Evolutionary conservation across 1,139 yeast species (phyloP), one percentile per base, ranked within the genome.

Genomic region (Suhomyces anneliseae): DNA sequence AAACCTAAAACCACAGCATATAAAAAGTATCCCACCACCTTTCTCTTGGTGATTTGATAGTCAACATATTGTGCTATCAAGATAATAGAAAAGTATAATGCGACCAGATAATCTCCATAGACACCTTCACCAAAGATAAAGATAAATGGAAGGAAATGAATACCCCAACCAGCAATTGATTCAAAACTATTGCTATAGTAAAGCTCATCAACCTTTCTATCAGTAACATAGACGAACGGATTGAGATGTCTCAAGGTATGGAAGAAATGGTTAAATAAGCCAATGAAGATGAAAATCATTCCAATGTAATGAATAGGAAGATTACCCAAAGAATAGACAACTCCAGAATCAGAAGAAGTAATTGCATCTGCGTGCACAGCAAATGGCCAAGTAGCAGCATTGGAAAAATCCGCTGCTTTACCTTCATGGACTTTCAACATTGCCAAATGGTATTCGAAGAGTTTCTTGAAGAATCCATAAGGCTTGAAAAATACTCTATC

Each of bases 371-470:
- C 38, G 34, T 72, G 53, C 8, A 56, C 33, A 27, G 65, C 54
- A 47, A 71, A 66, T 31, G 78, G 77, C 80, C 79, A 75, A 2
- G 67, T 49, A 41, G 56, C 60, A 0, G 79, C 76, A n/a, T 54
- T 40, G 4, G 76, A 69, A 59, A 19, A 19, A 19, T 68, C 9
- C 51, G 59, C 53, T 72, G 74, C 12, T 55, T 53, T 14, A 56
- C 59, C 60, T 27, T 52, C 51, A 55, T 69, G 70, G 39, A 61
- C 42, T 40, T 68, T 58, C 50, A 61, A 59, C 70, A 74, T 70
- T 7, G 70, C 68, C 31, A 51, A 52, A 50, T 73, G 78, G 45
- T 69, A 67, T 47, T 74, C 76, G 43, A 54, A 42, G 5, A 74
- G 31, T 50, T 72, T 72, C 35, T 54, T 44, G 53, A 60, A 64